Conservation (phyloP, 306 rosid genomes). For the Hippophae rhamnoides region DNA sequence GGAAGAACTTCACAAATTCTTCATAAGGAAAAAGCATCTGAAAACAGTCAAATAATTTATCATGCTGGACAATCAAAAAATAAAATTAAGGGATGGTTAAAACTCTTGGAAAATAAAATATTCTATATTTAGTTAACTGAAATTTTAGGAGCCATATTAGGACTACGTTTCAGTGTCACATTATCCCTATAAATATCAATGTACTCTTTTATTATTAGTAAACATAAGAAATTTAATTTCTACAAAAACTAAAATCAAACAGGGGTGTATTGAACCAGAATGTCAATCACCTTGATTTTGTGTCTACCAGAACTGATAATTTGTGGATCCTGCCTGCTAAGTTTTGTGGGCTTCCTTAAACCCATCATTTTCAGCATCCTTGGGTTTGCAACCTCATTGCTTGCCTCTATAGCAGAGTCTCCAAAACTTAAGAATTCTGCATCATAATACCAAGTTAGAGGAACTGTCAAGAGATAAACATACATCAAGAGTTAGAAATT, state of each 20-base stretch:
- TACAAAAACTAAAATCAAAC: conserved; percentile 5
- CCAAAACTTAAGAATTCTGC: conserved; percentile 41
- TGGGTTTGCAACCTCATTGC: conserved; percentile 31
- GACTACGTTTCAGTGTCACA: too few species aligned
- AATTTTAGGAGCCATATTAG: too few species aligned
- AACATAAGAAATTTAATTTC: conserved; percentile 9
- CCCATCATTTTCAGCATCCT: conserved; percentile 57
- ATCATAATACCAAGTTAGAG: conserved; percentile 13
- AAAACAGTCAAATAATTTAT: conserved; percentile 23
- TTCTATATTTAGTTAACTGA: too few species aligned
- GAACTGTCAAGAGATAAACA: conserved; percentile 7
- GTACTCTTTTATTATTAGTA: too few species aligned
- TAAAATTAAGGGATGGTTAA: too few species aligned
- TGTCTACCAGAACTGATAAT: conserved; percentile 31
- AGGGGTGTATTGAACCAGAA: conserved; percentile 5
- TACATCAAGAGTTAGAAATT: background rate
- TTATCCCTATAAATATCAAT: too few species aligned
- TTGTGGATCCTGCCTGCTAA: conserved; percentile 19
- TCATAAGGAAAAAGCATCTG: conserved; percentile 86
- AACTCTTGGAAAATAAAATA: too few species aligned
- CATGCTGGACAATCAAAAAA: background rate
- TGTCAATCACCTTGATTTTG: conserved; percentile 37
- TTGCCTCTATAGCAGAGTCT: conserved; percentile 29
- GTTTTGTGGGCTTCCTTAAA: conserved; percentile 39
- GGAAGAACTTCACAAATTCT: conserved; percentile 59